Evolutionary conservation across 257 asterid species (phyloP), one percentile per base, ranked within the genome.

Genomic region (Penstemon barbatus): DNA sequence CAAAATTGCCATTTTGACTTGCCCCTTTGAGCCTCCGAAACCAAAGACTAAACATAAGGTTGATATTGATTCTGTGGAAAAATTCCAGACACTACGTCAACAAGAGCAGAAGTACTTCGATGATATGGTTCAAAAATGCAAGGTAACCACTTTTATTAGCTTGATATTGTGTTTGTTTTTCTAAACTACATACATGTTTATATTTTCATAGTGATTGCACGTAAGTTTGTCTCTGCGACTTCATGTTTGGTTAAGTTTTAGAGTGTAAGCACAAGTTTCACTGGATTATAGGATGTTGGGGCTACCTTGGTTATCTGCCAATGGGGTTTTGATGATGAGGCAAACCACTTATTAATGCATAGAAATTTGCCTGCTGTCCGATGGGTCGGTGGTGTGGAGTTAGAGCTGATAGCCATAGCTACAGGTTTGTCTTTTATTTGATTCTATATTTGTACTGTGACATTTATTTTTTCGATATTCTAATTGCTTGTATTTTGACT

Each of bases 41-140:
- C 98, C 98, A 56, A 93, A 93, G 86, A 93, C 98, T 67, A 93
- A 90, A 73, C 98, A 93, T 90, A 93, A 93, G 95, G 97, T 93
- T 53, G 98, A 90, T 70, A 86, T 88, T 80, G 95, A 93, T 73
- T 84, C 94, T 5, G 98, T 93, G 66, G 97, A 93, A 60, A 93
- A 90, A 64, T 90, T 90, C 77, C 92, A 90, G 69, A 87, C 86
- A 5, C 76, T 93, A 46, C 87, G 99, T 43, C 75, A 71, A 50
- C 99, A 93, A 70, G 99, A 93, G 84, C 90, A 78, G 78, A 90
- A 90, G 77, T 93, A 90, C 78, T 93, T 93, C 57, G 97, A 88
- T 74, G 95, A 93, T 76, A 93, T 93, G 99, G 99, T 93, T 77
- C 88, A 88, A 74, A 49, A 88, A 73, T 93, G 99, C 96, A 93